Base-by-base conservation (phyloP, 1,284 basidiomycete genomes). In the Apiotrichum akiyoshidainum region DNA sequence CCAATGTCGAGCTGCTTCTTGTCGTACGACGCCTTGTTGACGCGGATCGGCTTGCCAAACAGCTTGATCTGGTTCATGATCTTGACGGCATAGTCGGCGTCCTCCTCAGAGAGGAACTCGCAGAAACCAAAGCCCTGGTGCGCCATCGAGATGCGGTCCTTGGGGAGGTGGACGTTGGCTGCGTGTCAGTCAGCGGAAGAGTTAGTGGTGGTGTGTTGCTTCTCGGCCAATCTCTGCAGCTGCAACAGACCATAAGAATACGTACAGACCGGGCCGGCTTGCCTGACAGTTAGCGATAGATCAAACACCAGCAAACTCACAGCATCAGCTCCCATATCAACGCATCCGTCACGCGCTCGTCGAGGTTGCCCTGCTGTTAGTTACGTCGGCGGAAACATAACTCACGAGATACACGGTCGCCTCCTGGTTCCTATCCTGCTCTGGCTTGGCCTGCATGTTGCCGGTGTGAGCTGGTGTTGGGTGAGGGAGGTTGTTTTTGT, bases 61-160 rank as follows among this genome's bases (percentile, higher is more conserved):
- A 99, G 81, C 80, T 99, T 99, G 77, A 99, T 97, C 81, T 98
- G 95, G 78, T 99, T 98, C 93, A 99, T 95, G 71, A 98, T 97
- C 82, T 96, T 96, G 83, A 92, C 96, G 61, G 93, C 95, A 77
- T 99, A 99, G 80, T 99, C 94, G 67, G 95, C 93, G 80, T 98
- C 96, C 74, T 93, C 90, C 79, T 98, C 94, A 42, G 92, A 93
- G 76, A 94, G 82, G 78, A 98, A 98, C 81, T 99, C 95, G 83
- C 95, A 97, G 80, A 99, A 99, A 50, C 94, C 95, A 78, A 97
- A 99, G 52, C 95, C 94, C 80, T 99, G 96, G 76, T 99, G 95
- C 4, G 90, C 83, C 88, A 94, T 94, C 13, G 93, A 96, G 64
- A 99, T 92, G 67, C 95, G 87, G 80, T 99, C 96, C 79, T 98